A percentile compares a stretch with the other conserved stretches of the same genome.
Evolutionary conservation across 306 rosid genomes (phyloP).

Genomic region (Trifolium fragiferum): DNA sequence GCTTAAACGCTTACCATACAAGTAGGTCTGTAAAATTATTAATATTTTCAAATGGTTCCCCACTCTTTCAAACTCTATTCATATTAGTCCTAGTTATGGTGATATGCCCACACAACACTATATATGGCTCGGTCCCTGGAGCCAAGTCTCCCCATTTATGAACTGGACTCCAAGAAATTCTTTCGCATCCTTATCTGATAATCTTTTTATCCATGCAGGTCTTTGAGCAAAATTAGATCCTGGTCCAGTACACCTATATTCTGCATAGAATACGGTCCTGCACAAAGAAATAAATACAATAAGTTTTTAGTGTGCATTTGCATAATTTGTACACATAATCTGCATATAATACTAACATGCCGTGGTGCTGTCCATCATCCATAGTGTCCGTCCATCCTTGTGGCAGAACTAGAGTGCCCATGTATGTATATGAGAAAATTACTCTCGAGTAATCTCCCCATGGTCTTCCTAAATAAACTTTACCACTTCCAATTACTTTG

Average conservation of each 20-base stretch:
- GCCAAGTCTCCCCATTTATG: conserved; percentile 71
- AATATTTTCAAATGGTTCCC: no score
- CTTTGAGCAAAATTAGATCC: conserved; percentile 65
- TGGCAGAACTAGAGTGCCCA: conserved; percentile 64
- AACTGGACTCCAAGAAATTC: conserved; percentile 63
- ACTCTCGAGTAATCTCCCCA: conserved; percentile 83
- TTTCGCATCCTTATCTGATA: conserved; percentile 60
- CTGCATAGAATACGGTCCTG: conserved; percentile 69
- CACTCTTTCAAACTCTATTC: no score
- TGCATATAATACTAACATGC: conserved; percentile 55
- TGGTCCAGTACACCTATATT: conserved; percentile 74
- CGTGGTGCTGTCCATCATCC: conserved; percentile 46
- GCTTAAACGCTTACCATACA: no score
- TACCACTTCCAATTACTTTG: conserved; percentile 60
- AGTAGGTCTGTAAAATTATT: no score
- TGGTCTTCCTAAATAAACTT: conserved; percentile 71
- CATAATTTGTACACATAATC: not conserved
- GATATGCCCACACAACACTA: no score
- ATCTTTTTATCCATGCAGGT: conserved; percentile 59
- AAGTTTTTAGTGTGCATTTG: not conserved
- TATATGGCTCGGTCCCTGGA: no score
- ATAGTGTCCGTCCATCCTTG: conserved; percentile 81
- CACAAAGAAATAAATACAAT: not conserved
- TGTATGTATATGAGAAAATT: conserved; percentile 64
- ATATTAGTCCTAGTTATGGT: no score